A percentile compares a stretch with the other conserved stretches of the same genome.
Conservation (phyloP, 306 rosid genomes). For the Acacia confusa region DNA sequence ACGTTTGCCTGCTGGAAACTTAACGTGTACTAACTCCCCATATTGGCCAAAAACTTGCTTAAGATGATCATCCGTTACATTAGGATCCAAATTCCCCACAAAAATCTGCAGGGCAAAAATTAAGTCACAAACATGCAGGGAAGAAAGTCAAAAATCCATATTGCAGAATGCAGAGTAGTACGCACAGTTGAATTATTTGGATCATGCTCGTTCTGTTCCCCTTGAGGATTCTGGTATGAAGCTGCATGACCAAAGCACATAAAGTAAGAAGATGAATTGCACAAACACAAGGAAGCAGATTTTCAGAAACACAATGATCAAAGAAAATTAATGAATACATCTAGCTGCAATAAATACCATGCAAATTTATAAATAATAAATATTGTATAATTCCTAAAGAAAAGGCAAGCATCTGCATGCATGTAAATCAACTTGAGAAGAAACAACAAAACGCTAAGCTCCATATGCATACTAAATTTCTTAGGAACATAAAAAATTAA, state of each 20-base stretch:
- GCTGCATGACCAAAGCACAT: constrained; percentile 62
- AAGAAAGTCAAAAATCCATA: constrained; percentile 9
- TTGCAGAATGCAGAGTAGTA: constrained; percentile 39
- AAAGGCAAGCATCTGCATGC: neutral
- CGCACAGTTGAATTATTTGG: constrained; percentile 95
- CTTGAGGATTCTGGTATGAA: constrained; percentile 80
- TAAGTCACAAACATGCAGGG: constrained; percentile 28
- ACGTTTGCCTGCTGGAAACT: constrained; percentile 94
- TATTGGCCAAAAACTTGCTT: constrained; percentile 85
- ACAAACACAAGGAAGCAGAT: neutral
- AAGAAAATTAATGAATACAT: neutral
- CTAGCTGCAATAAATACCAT: neutral
- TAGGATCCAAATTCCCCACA: constrained; percentile 93
- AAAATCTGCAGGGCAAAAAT: constrained; percentile 62
- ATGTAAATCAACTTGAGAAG: neutral
- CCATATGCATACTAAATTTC: neutral
- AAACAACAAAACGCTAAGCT: constrained; percentile 10
- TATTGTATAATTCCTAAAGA: neutral
- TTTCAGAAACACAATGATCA: neutral
- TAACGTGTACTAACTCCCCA: constrained; percentile 87
- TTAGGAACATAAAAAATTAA: neutral
- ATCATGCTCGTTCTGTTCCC: constrained; percentile 81
- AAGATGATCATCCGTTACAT: constrained; percentile 80
- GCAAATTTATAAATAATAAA: neutral
- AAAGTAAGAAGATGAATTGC: constrained; percentile 29